Base-by-base conservation (phyloP, 495 filamentous ascomycete species). In the Hyaloscypha hepaticicola region DNA sequence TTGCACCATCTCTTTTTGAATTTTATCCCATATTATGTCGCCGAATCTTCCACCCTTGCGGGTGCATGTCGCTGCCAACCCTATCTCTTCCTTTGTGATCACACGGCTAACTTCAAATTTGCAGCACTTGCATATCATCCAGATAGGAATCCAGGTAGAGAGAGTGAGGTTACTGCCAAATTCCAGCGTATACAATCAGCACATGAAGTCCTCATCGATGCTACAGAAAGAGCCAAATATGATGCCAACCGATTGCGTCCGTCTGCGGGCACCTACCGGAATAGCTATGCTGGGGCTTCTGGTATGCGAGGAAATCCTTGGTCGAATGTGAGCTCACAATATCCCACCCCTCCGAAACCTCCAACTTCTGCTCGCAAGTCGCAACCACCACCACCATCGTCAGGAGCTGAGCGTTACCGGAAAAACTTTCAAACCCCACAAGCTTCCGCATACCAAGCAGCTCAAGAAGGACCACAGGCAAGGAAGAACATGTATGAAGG, bases 111-210 rank as follows among this genome's bases (percentile, higher is more conserved):
- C 49, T 22, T 11, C 22, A 26, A 12, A 25, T 53, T 55, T 25
- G 26, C 66, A 94, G 93, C 92, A 34, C 81, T 95, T 27, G 87
- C 87, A 70, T 96, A 87, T 69, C 93, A 97, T 71, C 93, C 93
- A 7, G 93, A 97, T 73, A 87, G 92, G 50, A 96, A 97, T 69
- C 90, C 88, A 5, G 93, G 93, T 50, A 82, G 82, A 66, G 93
- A 96, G 75, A 70, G 80, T 24, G 90, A 92, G 67, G 88, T 88
- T 63, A 91, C 87, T 63, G 78, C 90, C 22, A 90, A 89, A 71
- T 97, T 97, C 70, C 88, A 95, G 71, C 81, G 85, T 28, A 96
- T 97, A 60, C 90, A 95, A 73, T 82, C 88, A 1, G 93, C 93
- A 25, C 86, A 95, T 66, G 93, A 96, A 72, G 83, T 97, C 28